A percentile compares a stretch with the other conserved stretches of the same genome.
These are phyloP conservation scores for Arthrobotrys sphaeroides DNA, from an alignment of 2,329 filamentous ascomycete species.

Conservation along the genomic window DNA sequence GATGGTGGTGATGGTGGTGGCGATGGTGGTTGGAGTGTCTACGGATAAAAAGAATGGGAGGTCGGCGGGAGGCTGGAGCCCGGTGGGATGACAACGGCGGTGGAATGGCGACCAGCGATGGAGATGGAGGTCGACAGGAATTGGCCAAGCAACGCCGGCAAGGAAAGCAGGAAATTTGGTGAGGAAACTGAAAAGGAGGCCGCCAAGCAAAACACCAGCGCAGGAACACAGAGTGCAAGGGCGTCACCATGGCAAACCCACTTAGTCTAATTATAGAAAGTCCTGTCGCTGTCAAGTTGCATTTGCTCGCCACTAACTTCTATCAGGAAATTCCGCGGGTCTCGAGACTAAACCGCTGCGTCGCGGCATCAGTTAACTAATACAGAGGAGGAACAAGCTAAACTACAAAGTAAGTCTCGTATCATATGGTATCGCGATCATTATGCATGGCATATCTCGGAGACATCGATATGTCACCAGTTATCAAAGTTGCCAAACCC, in stretches of 20 bases:
- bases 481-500: constrained; percentile 93
- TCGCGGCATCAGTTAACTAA: no score
- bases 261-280: constrained; percentile 30
- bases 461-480: constrained; percentile 77
- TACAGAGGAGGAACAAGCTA: no score
- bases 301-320: constrained; percentile 8
- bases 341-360: background rate
- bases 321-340: background rate
- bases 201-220: constrained; percentile 36
- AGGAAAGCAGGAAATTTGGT: constrained; percentile 19
- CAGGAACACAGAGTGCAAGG: constrained; percentile 5
- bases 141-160: constrained; percentile 14
- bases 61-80: constrained; percentile 1
- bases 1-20: background rate
- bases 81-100: constrained; percentile 7
- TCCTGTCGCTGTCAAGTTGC: constrained; percentile 24
- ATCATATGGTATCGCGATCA: no score
- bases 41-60: background rate
- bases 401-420: background rate
- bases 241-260: constrained; percentile 50
- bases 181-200: constrained; percentile 15
- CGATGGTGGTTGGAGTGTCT: background rate
- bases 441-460: no score
- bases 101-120: constrained; percentile 14
- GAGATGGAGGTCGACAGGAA: constrained; percentile 15